Evolutionary conservation across 2,329 filamentous ascomycete species (phyloP), one percentile per base, ranked within the genome.

Genomic region (Sclerotinia glacialis): DNA sequence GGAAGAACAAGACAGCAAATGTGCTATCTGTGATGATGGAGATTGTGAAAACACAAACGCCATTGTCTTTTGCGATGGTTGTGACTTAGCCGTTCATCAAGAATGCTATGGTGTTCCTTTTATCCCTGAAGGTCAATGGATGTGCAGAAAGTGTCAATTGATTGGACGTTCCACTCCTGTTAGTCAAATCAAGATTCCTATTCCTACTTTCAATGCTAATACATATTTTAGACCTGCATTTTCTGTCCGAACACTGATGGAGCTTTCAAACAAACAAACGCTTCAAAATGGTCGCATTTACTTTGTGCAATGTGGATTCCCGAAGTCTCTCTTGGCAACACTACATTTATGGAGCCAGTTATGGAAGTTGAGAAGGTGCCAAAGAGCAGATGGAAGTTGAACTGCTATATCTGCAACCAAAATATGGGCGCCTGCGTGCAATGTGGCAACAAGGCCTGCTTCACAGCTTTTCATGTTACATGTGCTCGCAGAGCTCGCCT

Each of bases 11-110:
- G 95, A 99, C 78, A 97, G 90, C 73, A 98, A 97, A 78, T 99
- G 95, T 76, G 93, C 92, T 28, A 96, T 99, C 67, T 99, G 95
- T 77, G 95, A 99, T 76, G 95, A 99, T 75, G 95, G 95, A n/a
- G 95, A 99, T 76, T 99, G 95, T 76, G 95, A 99, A 79, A 99
- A 99, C 78, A 96, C 95, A 28, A 99, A 99, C 76, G 95, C 95
- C 0, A 99, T 99, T 74, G 95, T 99, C 28, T 99, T 99, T 76
- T 99, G 95, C 77, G 95, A 99, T 76, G 95, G 95, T 3, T 99
- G 95, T 78, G 96, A 99, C 78, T 82, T 99, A 62, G 95, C 95
- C 4, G 95, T 99, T 12, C 95, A 99, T 78, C 95, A 99, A 78
- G 95, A 99, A 80, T 99, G 95, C 78, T 99, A 99, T 76, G 95